Evolutionary conservation across 176 grass and related monocot species (phyloP), one percentile per base, ranked within the genome.

Genomic region (Carex pumila): DNA sequence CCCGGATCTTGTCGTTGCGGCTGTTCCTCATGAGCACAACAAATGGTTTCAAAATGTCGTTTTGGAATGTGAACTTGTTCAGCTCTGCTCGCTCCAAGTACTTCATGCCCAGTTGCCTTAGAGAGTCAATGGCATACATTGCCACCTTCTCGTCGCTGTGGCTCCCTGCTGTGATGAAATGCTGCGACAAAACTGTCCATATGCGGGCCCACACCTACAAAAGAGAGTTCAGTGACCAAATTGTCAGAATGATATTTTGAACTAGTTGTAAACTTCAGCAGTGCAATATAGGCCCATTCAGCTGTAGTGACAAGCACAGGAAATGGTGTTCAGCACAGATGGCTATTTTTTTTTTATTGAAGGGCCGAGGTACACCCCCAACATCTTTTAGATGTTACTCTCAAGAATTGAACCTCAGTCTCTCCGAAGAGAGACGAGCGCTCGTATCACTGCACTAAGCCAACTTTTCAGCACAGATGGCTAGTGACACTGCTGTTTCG

Each of bases 51-150:
- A 99, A 76, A 82, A 99, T 99, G 72, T 99, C 97, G 84, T 93
- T 99, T 78, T 99, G 97, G 84, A 99, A 99, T 52, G 97, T 96
- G 91, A 99, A 99, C 74, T 99, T 99, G 87, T 95, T 99, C 64
- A 99, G 50, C 76, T 99, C 97, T 70, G 97, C 93, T 53, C 97
- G 93, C 85, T 99, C 97, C 89, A 99, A 87, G 81, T 99, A 99
- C 90, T 99, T 99, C 93, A 99, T 99, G 76, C 97, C 93, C 88
- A 99, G 97, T 72, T 99, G 97, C 45, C 93, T 99, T 69, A 99
- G 85, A 12, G 97, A 99, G 69, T 95, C 97, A 84, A 99, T 99
- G 25, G 93, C 97, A 85, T 95, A 95, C 97, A 99, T 94, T 19
- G 97, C 97, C 82, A 99, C 90, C 89, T 94, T 87, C 83, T 99